phyloP scores from a whole-genome alignment of 768 basidiomycete species.

The Tulasnella sp. region DNA sequence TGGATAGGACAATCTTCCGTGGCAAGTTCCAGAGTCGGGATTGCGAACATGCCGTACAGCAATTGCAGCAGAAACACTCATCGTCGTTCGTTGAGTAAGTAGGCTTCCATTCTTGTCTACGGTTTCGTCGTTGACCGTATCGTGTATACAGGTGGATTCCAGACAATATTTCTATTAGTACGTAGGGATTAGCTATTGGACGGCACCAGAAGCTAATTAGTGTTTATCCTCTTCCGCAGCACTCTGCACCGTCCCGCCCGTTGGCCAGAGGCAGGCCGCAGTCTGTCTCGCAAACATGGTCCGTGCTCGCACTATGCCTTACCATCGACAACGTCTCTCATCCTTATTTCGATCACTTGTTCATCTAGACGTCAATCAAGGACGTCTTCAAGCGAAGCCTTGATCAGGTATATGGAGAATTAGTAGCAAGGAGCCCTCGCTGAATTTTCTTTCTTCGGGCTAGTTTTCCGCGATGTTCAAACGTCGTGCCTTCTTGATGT shows the following conservation, averaged over 20 bases:
- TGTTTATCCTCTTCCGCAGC: slow-evolving; percentile 25
- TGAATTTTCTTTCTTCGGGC: background rate
- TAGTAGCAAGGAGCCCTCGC: background rate
- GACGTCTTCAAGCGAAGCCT: slow-evolving; percentile 72
- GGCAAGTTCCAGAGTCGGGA: slow-evolving; percentile 72
- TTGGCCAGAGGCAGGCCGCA: slow-evolving; percentile 63
- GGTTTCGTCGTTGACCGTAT: too few species aligned
- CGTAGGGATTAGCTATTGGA: background rate
- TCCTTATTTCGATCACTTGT: too few species aligned
- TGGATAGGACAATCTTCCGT: slow-evolving; percentile 65
- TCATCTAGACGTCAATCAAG: slow-evolving; percentile 45
- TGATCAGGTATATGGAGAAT: slow-evolving; percentile 38
- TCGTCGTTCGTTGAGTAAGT: slow-evolving; percentile 68
- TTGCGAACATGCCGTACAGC: slow-evolving; percentile 61
- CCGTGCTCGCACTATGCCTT: background rate
- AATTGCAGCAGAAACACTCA: slow-evolving; percentile 67
- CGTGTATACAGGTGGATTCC: slow-evolving; percentile 90
- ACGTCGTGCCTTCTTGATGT: slow-evolving; percentile 53
- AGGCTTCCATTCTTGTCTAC: background rate
- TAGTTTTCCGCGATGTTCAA: slow-evolving; percentile 77
- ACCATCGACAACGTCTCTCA: too few species aligned
- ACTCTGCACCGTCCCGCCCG: slow-evolving; percentile 70
- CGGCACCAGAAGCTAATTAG: background rate
- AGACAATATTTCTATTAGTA: slow-evolving; percentile 70
- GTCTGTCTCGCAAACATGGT: slow-evolving; percentile 60